Evolutionary conservation across 2,329 filamentous ascomycete species (phyloP).

Genomic region (Aspergillus nomiae): DNA sequence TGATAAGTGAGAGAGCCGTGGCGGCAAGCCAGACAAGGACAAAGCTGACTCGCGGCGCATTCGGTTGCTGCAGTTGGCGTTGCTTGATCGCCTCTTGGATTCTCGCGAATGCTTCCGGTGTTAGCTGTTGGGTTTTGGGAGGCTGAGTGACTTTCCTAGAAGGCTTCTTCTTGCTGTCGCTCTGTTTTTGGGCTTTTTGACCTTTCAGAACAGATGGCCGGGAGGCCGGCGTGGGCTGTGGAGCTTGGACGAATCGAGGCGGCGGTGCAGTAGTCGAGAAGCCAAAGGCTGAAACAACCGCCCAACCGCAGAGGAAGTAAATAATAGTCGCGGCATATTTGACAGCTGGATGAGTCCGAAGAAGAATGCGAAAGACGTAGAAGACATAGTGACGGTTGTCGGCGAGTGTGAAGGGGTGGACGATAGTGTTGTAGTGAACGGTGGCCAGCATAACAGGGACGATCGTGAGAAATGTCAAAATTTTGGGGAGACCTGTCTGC

Average conservation of each 20-base stretch:
- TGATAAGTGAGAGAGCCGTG: constrained; percentile 76
- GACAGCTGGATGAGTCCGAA: constrained; percentile 65
- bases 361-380: constrained; percentile 85
- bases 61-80: constrained; percentile 32
- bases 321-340: constrained; percentile 69
- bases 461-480: constrained; percentile 38
- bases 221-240: constrained; percentile 16
- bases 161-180: constrained; percentile 23
- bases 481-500: constrained; percentile 40
- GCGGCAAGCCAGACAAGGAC: constrained; percentile 66
- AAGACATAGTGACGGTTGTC: constrained; percentile 98
- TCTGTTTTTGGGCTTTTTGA: constrained; percentile 22
- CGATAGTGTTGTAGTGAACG: constrained; percentile 83
- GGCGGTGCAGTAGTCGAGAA: constrained; percentile 34
- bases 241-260: constrained; percentile 23
- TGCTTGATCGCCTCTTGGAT: constrained; percentile 32
- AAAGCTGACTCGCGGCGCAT: constrained; percentile 51
- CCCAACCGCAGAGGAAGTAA: constrained; percentile 72
- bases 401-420: constrained; percentile 93
- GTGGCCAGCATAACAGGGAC: constrained; percentile 48
- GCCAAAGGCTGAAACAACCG: constrained; percentile 66
- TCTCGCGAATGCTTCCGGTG: constrained; percentile 30
- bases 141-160: constrained; percentile 20
- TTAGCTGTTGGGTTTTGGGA: constrained; percentile 22
- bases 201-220: constrained; percentile 15